Percentiles rank a stretch among this genome's conserved stretches.
Evolutionary conservation across 768 basidiomycete genomes (phyloP).

Genomic region (Sarcodon sp.): DNA sequence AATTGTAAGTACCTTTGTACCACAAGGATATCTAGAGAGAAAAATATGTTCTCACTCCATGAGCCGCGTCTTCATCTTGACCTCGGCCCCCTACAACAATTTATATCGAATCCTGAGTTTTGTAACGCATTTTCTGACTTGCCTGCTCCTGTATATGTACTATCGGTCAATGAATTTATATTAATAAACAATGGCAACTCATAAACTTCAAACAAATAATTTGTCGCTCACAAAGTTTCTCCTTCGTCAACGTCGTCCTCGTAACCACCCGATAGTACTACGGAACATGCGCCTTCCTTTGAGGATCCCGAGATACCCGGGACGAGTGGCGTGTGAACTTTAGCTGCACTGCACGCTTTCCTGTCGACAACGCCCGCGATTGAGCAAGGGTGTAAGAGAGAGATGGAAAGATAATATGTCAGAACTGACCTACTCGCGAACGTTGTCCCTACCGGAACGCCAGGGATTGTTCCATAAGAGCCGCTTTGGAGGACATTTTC

Average conservation of each 20-base stretch:
- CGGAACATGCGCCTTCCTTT: conserved; percentile 7
- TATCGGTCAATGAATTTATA: neutral
- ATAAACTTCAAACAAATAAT: too few relatives aligned
- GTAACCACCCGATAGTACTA: conserved; percentile 11
- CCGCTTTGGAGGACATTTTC: too few relatives aligned
- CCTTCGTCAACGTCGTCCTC: conserved; percentile 12
- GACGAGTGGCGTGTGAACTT: conserved; percentile 8
- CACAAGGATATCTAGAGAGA: too few relatives aligned
- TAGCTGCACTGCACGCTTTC: neutral
- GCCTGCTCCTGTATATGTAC: neutral
- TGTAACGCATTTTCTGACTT: neutral
- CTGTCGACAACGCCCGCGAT: neutral
- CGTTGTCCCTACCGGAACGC: neutral
- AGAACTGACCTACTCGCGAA: neutral
- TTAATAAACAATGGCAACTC: neutral
- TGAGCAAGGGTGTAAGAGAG: neutral
- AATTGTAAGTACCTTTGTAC: neutral
- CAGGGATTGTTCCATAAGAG: neutral
- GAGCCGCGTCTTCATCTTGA: conserved; percentile 2
- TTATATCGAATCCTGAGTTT: conserved; percentile 2
- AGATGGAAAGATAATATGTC: neutral
- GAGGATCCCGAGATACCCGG: conserved; percentile 9
- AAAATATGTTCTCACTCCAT: neutral
- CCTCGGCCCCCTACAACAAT: conserved; percentile 10
- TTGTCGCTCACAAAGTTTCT: conserved; percentile 7